Base-by-base conservation (phyloP, 2,329 filamentous ascomycete species). In the Ceratocystis alfenasii region DNA sequence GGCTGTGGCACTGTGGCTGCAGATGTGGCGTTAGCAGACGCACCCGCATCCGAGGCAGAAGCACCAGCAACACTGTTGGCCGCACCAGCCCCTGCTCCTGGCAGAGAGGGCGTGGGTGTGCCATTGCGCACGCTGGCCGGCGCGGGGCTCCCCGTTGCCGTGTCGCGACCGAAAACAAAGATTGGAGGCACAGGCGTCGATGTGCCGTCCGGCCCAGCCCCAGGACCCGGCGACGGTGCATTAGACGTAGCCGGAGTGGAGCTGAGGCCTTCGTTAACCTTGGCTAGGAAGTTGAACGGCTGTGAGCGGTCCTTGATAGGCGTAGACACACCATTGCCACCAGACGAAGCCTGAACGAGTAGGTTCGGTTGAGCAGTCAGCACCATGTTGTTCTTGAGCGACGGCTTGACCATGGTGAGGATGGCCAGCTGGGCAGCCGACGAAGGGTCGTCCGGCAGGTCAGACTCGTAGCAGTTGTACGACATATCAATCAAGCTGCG, bases 391-490 rank as follows among this genome's bases (percentile, higher is more conserved):
- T 79, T 72, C 25, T 76, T 76, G 46, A 86, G 76, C 0, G 83
- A 84, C 0, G 84, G 84, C 71, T 85, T 83, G 68, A 85, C 82
- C 41, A 81, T 76, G 0, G 80, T 79, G 30, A 87, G 74, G 46
- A 87, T 82, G 25, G 80, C 87, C 7, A 90, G 79, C 75, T 99
- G 94, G 3, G 94, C 93, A 7, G 86, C 81, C 0, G 94, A 96
- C 1, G 86, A 78, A 0, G 94, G 94, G 72, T 99, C 94, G 73
- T 97, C 95, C 0, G 92, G 90, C 12, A 82, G 75, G 41, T 93
- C 88, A 33, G 88, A 86, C 68, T 97, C 94, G 74, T 99, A 99
- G 12, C 95, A 85, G 73, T 99, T 95, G 71, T 92, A 91, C 0
- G 93, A 96, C 46, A 89, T 87, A 65, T 90, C 87, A 41, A 97